A percentile compares a stretch with the other conserved stretches of the same genome.
These are phyloP conservation scores for Salix arbutifolia DNA, from an alignment of 345 rosid genomes.

Conservation along the genomic window DNA sequence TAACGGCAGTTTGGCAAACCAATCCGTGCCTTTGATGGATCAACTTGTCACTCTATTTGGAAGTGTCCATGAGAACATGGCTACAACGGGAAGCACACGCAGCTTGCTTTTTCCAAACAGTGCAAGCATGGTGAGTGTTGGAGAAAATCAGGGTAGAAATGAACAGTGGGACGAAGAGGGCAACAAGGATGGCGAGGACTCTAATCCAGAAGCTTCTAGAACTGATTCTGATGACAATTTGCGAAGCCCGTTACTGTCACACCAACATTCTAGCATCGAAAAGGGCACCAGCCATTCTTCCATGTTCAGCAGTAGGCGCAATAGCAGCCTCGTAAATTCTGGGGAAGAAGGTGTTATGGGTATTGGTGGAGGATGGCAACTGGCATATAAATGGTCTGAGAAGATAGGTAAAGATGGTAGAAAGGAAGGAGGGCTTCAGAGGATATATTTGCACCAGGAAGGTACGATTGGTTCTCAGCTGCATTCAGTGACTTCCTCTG, in stretches of 20 bases:
- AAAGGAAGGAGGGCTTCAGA: slow-evolving; percentile 31
- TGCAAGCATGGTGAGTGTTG: slow-evolving; percentile 31
- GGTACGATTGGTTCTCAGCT: slow-evolving; percentile 13
- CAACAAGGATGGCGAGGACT: slow-evolving; percentile 17
- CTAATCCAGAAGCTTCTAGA: slow-evolving; percentile 4
- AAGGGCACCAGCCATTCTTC: slow-evolving; percentile 1
- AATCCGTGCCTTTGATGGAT: slow-evolving; percentile 32
- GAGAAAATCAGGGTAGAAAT: slow-evolving; percentile 15
- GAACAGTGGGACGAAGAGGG: slow-evolving; percentile 31
- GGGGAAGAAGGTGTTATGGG: slow-evolving; percentile 24
- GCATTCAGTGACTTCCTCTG: slow-evolving; percentile 26
- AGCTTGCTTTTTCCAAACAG: slow-evolving; percentile 24
- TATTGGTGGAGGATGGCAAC: slow-evolving; percentile 50
- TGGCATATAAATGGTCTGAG: slow-evolving; percentile 35
- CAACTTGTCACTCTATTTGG: slow-evolving; percentile 43
- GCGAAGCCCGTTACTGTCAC: slow-evolving; percentile 31
- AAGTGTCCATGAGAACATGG: slow-evolving; percentile 40
- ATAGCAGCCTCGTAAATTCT: slow-evolving; percentile 14
- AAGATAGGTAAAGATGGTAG: slow-evolving; percentile 23
- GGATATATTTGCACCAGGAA: slow-evolving; percentile 38
- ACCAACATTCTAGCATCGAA: slow-evolving; percentile 12
- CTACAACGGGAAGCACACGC: slow-evolving; percentile 24
- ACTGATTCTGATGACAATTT: slow-evolving; percentile 25
- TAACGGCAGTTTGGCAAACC: slow-evolving; percentile 33
- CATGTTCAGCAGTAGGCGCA: slow-evolving; percentile 13